Evolutionary conservation across 2,329 filamentous ascomycete species (phyloP).

Genomic region (Claviceps sp.): DNA sequence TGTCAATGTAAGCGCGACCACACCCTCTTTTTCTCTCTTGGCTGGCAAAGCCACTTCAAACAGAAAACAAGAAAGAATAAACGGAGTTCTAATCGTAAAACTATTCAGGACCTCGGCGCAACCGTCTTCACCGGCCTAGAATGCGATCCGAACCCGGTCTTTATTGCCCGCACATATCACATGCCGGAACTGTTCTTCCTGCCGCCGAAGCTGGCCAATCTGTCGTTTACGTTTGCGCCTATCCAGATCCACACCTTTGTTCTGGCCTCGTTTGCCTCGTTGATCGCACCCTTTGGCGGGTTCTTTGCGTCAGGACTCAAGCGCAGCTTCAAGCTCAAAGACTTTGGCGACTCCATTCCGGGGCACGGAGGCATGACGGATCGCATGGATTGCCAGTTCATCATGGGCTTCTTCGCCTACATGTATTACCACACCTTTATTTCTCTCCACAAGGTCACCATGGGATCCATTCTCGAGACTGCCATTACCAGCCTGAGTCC

Average conservation of each 20-base stretch:
- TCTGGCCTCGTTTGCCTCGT: conserved; percentile 84
- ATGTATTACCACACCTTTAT: conserved; percentile 99
- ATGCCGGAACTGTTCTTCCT: conserved; percentile 60
- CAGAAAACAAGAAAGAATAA: neutral
- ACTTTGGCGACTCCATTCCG: conserved; percentile 96
- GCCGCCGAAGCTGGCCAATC: conserved; percentile 37
- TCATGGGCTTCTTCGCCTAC: conserved; percentile 97
- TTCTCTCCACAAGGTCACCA: conserved; percentile 69
- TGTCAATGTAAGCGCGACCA: conserved; percentile 51
- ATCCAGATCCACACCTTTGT: conserved; percentile 89
- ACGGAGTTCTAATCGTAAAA: neutral
- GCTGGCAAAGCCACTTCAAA: neutral
- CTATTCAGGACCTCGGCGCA: conserved; percentile 60
- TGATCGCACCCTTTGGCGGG: conserved; percentile 93
- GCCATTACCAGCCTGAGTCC: conserved; percentile 78
- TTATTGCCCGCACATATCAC: conserved; percentile 62
- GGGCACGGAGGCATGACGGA: conserved; percentile 97
- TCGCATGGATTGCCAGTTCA: conserved; percentile 99
- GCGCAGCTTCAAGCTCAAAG: conserved; percentile 99
- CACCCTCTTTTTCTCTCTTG: neutral
- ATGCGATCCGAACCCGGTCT: conserved; percentile 85
- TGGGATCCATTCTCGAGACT: conserved; percentile 78
- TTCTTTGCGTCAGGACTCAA: conserved; percentile 98
- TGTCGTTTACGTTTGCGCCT: conserved; percentile 63
- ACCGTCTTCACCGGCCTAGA: conserved; percentile 84